A percentile compares a stretch with the other conserved stretches of the same genome.
Evolutionary conservation across 495 filamentous ascomycete genomes (phyloP).

Genomic region (Aspergillus hancockii): DNA sequence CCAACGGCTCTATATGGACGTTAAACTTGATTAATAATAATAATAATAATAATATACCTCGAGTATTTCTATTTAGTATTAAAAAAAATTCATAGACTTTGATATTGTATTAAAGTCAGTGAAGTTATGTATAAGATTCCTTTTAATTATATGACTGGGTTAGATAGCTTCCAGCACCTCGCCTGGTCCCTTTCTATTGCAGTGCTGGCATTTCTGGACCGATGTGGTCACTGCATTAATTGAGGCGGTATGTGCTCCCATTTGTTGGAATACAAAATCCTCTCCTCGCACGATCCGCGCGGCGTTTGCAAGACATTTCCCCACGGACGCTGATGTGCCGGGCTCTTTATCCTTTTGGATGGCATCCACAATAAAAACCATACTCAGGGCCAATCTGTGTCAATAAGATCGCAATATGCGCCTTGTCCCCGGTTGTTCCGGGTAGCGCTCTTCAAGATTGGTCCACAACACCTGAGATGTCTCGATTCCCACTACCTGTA

Average conservation of each 20-base stretch:
- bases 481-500: constrained; percentile 13
- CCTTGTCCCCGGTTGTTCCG: constrained; percentile 6
- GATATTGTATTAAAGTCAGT: too few relatives aligned
- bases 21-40: too few relatives aligned
- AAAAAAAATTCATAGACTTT: too few relatives aligned
- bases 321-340: constrained; percentile 8
- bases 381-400: constrained; percentile 18
- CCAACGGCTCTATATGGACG: too few relatives aligned
- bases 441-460: constrained; percentile 15
- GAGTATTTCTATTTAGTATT: too few relatives aligned
- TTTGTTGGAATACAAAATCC: constrained; percentile 1
- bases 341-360: constrained; percentile 14
- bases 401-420: constrained; percentile 13
- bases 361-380: constrained; percentile 13
- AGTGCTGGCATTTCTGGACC: constrained; percentile 16
- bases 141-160: too few relatives aligned
- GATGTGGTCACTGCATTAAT: constrained; percentile 8
- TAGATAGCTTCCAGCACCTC: constrained; percentile 15
- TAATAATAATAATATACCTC: too few relatives aligned
- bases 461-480: constrained; percentile 13
- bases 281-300: constrained; percentile 9
- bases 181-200: constrained; percentile 13
- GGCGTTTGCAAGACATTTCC: constrained; percentile 10
- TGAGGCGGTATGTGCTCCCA: constrained; percentile 4
- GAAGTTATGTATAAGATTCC: too few relatives aligned